Evolutionary conservation across 2,329 filamentous ascomycete genomes (phyloP).

Genomic region (Cladosporium oxysporum): DNA sequence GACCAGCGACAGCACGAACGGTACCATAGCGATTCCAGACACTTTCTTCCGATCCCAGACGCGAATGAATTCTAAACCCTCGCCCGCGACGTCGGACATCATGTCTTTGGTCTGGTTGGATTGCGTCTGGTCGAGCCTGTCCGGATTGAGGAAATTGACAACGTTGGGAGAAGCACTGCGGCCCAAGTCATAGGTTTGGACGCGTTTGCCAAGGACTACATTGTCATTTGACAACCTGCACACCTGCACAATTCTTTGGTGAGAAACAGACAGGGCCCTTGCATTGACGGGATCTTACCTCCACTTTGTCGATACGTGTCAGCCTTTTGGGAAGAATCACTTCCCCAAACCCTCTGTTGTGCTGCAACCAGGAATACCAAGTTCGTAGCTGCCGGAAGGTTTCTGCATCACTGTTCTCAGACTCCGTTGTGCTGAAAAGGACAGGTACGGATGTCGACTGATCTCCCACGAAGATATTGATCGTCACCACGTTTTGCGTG

Average conservation of each 20-base stretch:
- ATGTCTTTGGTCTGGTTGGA: neutral
- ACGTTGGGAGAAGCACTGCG: neutral
- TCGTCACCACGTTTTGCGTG: neutral
- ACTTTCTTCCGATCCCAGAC: neutral
- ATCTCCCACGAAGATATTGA: neutral
- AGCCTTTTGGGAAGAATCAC: neutral
- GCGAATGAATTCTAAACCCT: neutral
- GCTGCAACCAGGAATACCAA: conserved; percentile 4
- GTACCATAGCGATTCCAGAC: neutral
- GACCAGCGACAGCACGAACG: neutral
- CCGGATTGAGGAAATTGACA: neutral
- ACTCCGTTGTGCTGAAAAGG: neutral
- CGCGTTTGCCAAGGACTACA: neutral
- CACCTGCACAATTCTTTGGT: neutral
- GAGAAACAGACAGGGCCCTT: too few species aligned
- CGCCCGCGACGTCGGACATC: neutral
- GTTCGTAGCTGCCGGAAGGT: neutral
- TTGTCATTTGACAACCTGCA: neutral
- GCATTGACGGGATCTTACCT: neutral
- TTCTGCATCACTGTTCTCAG: neutral
- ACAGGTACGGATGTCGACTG: neutral
- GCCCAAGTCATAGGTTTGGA: neutral
- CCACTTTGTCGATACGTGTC: neutral
- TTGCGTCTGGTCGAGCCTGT: neutral
- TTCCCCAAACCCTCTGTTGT: neutral